phyloP scores from a whole-genome alignment of 805 yeast species.

The Jamesozyma rosinii region DNA sequence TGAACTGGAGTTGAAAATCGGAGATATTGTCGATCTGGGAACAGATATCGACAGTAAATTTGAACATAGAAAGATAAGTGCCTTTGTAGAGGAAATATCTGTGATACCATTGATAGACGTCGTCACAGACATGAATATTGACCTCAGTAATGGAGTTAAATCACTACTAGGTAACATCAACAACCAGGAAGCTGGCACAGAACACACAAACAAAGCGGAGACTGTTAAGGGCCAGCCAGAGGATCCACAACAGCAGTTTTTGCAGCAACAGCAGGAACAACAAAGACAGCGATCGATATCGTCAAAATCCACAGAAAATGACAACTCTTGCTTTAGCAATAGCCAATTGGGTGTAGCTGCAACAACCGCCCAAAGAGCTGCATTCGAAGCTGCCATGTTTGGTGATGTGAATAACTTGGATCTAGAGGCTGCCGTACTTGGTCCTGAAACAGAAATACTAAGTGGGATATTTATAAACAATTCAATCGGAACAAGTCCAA shows the following conservation, averaged over 20 bases:
- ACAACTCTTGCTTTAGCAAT: not conserved
- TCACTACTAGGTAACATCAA: not conserved
- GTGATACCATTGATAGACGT: conserved; percentile 35
- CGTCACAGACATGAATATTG: conserved; percentile 4
- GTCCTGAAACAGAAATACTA: conserved; percentile 38
- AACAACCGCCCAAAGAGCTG: conserved; percentile 21
- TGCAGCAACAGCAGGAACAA: not conserved
- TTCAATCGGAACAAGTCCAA: conserved; percentile 48
- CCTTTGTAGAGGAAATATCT: conserved; percentile 66
- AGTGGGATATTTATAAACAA: conserved; percentile 53
- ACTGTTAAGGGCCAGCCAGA: not conserved
- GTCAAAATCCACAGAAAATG: not conserved
- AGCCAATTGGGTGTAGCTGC: conserved; percentile 3
- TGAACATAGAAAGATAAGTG: conserved; percentile 75
- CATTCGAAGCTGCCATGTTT: conserved; percentile 53
- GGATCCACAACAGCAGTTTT: not conserved
- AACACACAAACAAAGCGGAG: not conserved
- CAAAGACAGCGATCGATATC: not conserved
- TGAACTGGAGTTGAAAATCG: conserved; percentile 59
- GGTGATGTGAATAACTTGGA: conserved; percentile 44
- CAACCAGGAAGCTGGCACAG: not conserved
- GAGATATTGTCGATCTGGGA: conserved; percentile 87
- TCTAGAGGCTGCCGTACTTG: conserved; percentile 43
- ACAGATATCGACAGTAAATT: conserved; percentile 68
- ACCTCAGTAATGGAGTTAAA: not conserved